Percentiles rank a stretch among this genome's conserved stretches.
These are phyloP conservation scores for Russula abietina DNA, from an alignment of 768 basidiomycete genomes.

Conservation along the genomic window DNA sequence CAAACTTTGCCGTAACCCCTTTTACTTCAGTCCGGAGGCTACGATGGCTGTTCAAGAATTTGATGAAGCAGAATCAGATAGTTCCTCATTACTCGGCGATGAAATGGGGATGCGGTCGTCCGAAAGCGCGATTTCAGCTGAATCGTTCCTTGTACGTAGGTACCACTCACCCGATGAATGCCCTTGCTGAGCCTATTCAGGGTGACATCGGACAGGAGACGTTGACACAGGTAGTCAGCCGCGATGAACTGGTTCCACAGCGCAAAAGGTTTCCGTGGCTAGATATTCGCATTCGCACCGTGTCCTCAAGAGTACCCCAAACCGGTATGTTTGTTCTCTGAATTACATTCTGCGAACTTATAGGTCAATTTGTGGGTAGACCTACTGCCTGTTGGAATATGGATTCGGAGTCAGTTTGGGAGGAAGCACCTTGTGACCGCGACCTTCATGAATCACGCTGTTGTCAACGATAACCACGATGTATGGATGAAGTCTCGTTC, in stretches of 20 bases:
- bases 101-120: neutral
- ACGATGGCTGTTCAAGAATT: constrained; percentile 2
- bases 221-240: constrained; percentile 64
- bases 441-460: constrained; percentile 65
- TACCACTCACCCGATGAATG: constrained; percentile 8
- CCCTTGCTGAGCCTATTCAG: constrained; percentile 33
- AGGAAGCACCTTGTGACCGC: constrained; percentile 53
- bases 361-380: constrained; percentile 37
- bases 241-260: constrained; percentile 58
- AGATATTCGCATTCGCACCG: neutral
- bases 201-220: constrained; percentile 70
- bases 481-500: constrained; percentile 28
- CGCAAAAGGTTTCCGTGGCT: constrained; percentile 39
- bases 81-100: constrained; percentile 5
- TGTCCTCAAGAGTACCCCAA: constrained; percentile 46
- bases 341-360: neutral
- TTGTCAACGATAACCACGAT: constrained; percentile 55
- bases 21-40: constrained; percentile 2
- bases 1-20: constrained; percentile 46
- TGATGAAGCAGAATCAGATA: constrained; percentile 4
- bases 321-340: constrained; percentile 39
- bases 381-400: constrained; percentile 49
- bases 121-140: neutral
- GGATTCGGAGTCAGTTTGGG: constrained; percentile 55
- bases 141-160: constrained; percentile 12